A percentile compares a stretch with the other conserved stretches of the same genome.
These are phyloP conservation scores for Fusarium equiseti DNA, from an alignment of 2,329 filamentous ascomycete species.

Conservation along the genomic window DNA sequence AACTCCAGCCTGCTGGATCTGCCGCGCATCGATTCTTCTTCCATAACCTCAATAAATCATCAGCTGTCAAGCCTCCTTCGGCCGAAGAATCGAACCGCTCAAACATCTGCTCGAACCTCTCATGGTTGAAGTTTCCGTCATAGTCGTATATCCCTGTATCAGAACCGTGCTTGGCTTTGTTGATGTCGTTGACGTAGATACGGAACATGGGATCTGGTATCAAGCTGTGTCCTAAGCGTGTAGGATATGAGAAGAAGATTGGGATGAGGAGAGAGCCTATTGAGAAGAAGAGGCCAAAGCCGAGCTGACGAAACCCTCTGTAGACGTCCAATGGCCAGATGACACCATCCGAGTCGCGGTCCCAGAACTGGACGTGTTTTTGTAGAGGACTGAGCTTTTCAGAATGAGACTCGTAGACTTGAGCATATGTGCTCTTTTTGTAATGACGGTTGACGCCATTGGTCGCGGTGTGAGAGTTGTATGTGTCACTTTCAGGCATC, in stretches of 20 bases:
- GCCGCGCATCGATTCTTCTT: conserved; percentile 53
- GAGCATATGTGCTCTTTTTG: not conserved
- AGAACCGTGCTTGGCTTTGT: conserved; percentile 61
- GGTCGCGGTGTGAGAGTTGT: not conserved
- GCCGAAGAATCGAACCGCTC: conserved; percentile 58
- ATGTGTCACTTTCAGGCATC: not conserved
- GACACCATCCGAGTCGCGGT: conserved; percentile 54
- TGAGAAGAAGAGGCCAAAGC: conserved; percentile 57
- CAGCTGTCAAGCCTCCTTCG: conserved; percentile 51
- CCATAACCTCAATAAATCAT: conserved; percentile 53
- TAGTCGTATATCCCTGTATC: conserved; percentile 62
- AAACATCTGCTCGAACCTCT: conserved; percentile 64
- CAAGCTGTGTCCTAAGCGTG: conserved; percentile 50
- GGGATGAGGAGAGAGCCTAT: conserved; percentile 57
- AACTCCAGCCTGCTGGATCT: conserved; percentile 41
- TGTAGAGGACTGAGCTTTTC: conserved; percentile 47
- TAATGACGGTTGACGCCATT: not conserved
- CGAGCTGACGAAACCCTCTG: conserved; percentile 55
- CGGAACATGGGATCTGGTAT: conserved; percentile 55
- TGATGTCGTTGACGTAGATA: conserved; percentile 54
- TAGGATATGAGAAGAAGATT: conserved; percentile 60
- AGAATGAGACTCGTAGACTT: not conserved
- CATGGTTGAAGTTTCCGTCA: conserved; percentile 61
- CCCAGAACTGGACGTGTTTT: conserved; percentile 58
- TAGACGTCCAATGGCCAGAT: conserved; percentile 57